A percentile compares a stretch with the other conserved stretches of the same genome.
Conservation (phyloP, 176 grass and related monocot species). For the Lolium multiflorum region DNA sequence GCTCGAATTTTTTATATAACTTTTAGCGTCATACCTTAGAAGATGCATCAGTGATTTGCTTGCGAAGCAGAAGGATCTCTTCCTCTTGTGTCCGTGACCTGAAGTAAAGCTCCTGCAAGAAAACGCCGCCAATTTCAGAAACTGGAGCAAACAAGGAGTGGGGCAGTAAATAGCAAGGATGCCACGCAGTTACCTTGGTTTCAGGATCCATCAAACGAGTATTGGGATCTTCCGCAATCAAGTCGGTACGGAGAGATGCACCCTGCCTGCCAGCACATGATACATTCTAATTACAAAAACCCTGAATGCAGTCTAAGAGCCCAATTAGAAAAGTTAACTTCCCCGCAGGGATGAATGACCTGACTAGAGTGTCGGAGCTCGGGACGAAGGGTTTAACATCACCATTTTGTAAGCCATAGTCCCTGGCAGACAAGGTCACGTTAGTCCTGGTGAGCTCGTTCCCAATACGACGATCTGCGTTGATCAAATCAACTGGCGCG, state of each 20-base stretch:
- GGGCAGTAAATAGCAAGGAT: conserved; percentile 27
- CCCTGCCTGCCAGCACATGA: conserved; percentile 56
- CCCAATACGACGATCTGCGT: conserved; percentile 35
- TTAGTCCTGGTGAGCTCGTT: conserved; percentile 45
- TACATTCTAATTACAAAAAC: conserved; percentile 10
- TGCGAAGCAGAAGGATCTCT: conserved; percentile 74
- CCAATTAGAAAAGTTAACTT: conserved; percentile 23
- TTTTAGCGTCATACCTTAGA: conserved; percentile 59
- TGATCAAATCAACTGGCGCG: conserved; percentile 48
- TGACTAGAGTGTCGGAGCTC: conserved; percentile 63
- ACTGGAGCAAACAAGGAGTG: conserved; percentile 17
- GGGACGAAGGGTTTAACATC: conserved; percentile 42
- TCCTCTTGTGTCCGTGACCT: conserved; percentile 83
- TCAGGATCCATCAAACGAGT: conserved; percentile 64
- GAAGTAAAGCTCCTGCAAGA: conserved; percentile 66
- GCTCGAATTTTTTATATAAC: background rate
- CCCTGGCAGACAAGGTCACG: conserved; percentile 22
- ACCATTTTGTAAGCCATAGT: conserved; percentile 55
- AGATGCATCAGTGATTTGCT: conserved; percentile 83
- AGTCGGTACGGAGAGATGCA: conserved; percentile 45
- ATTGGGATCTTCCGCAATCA: conserved; percentile 45
- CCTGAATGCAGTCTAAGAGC: conserved; percentile 22
- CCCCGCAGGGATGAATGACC: conserved; percentile 50
- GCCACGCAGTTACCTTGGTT: conserved; percentile 55
- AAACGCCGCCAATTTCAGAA: conserved; percentile 32